Conservation (phyloP, 345 rosid genomes). For the Gossypium anomalum region DNA sequence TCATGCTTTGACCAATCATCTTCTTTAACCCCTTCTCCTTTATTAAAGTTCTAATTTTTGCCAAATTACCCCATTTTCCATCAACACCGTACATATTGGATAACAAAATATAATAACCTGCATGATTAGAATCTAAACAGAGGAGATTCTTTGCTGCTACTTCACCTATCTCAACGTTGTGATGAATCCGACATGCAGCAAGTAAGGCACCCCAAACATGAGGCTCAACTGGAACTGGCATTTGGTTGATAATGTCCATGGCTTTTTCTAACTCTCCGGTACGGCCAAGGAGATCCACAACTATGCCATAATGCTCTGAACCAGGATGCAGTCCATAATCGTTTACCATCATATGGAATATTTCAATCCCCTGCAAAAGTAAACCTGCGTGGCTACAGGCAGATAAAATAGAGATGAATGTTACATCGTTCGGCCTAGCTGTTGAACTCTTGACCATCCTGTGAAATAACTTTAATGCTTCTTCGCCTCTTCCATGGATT, state of each 20-base stretch:
- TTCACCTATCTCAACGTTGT: slow-evolving; percentile 47
- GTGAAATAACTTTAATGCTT: slow-evolving; percentile 38
- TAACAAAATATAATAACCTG: slow-evolving; percentile 45
- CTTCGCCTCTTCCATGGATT: slow-evolving; percentile 42
- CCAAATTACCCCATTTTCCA: slow-evolving; percentile 43
- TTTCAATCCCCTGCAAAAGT: slow-evolving; percentile 37
- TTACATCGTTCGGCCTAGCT: slow-evolving; percentile 45
- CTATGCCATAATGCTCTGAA: slow-evolving; percentile 48
- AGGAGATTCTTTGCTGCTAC: slow-evolving; percentile 39
- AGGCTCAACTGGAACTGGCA: slow-evolving; percentile 43
- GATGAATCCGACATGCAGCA: slow-evolving; percentile 58
- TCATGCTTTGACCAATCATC: slow-evolving; percentile 36
- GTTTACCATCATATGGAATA: slow-evolving; percentile 42
- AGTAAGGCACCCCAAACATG: slow-evolving; percentile 53
- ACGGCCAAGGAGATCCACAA: slow-evolving; percentile 66
- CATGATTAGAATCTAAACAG: slow-evolving; percentile 44
- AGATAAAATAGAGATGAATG: slow-evolving; percentile 48
- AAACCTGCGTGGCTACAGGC: slow-evolving; percentile 63
- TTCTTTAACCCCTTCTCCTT: slow-evolving; percentile 43
- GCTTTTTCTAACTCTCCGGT: slow-evolving; percentile 44
- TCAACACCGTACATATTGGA: slow-evolving; percentile 55
- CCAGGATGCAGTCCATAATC: slow-evolving; percentile 28
- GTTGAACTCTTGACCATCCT: slow-evolving; percentile 32
- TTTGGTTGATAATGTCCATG: slow-evolving; percentile 28
- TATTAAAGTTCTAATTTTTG: slow-evolving; percentile 36